A percentile compares a stretch with the other conserved stretches of the same genome.
Conservation (phyloP, 2,329 filamentous ascomycete species). For the Ceratocystis eucalypticola region DNA sequence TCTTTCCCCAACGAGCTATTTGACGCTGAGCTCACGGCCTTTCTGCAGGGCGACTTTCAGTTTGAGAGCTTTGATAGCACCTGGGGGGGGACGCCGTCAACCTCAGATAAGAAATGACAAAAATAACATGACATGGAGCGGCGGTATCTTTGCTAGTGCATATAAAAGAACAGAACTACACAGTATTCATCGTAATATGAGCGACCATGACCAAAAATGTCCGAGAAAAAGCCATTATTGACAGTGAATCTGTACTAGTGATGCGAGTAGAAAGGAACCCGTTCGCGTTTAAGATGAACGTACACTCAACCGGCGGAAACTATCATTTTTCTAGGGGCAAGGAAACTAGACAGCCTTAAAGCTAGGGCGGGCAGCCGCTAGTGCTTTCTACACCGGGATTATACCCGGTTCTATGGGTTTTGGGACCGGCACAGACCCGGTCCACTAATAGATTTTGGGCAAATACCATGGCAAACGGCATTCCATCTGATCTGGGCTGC, state of each 20-base stretch:
- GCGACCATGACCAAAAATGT: background rate
- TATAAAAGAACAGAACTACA: no score
- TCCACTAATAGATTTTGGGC: background rate
- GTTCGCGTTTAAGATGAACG: background rate
- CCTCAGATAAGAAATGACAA: background rate
- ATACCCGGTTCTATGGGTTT: background rate
- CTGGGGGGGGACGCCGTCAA: background rate
- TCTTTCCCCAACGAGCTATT: constrained; percentile 17
- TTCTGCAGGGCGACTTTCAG: constrained; percentile 15
- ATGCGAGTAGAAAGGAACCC: background rate
- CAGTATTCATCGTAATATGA: no score
- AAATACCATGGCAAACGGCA: no score
- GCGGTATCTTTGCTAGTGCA: background rate
- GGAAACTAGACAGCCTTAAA: background rate
- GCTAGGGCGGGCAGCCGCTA: background rate
- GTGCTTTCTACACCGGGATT: background rate
- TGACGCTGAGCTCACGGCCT: constrained; percentile 14
- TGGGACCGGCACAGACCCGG: background rate
- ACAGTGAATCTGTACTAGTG: background rate
- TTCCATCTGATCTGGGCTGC: background rate
- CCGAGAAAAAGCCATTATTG: background rate
- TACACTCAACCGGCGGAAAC: background rate
- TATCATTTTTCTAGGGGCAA: background rate
- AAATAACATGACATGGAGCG: background rate
- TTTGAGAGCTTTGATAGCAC: constrained; percentile 12